Evolutionary conservation across 768 basidiomycete genomes (phyloP).

Genomic region (Boletus reticulatus): DNA sequence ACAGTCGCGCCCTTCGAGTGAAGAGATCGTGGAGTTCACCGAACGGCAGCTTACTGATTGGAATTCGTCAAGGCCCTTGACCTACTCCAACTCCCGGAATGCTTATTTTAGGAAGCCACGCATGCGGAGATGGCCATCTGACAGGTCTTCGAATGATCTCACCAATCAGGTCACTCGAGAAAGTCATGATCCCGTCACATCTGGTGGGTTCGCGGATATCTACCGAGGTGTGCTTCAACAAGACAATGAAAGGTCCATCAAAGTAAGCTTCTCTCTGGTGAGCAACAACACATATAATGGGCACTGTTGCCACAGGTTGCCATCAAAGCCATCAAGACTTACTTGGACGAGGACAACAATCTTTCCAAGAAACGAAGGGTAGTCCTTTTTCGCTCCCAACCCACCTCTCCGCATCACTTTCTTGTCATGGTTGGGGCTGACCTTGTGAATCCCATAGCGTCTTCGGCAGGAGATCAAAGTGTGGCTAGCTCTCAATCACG

Average conservation of each 20-base stretch:
- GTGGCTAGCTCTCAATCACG: too few species aligned
- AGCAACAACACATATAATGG: too few species aligned
- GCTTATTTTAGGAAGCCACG: too few species aligned
- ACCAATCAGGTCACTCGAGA: too few species aligned
- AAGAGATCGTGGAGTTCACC: conserved; percentile 18
- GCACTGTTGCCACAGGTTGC: background rate
- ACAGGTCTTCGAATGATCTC: background rate
- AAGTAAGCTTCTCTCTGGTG: too few species aligned
- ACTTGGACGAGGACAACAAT: background rate
- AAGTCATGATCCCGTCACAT: too few species aligned
- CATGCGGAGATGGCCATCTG: too few species aligned
- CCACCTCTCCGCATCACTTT: background rate
- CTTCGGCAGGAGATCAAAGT: conserved; percentile 2
- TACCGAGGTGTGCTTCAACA: background rate
- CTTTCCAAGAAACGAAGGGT: background rate
- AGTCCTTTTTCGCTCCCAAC: background rate
- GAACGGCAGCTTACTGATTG: background rate
- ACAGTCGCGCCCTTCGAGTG: conserved; percentile 26
- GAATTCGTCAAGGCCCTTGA: background rate
- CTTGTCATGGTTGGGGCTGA: too few species aligned
- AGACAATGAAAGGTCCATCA: too few species aligned
- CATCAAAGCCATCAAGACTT: background rate
- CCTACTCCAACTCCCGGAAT: too few species aligned
- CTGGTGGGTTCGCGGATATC: too few species aligned
- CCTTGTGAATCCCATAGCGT: conserved; percentile 4